These are phyloP conservation scores for Pyricularia sp. DNA, from an alignment of 2,329 filamentous ascomycete genomes.

Conservation along the genomic window DNA sequence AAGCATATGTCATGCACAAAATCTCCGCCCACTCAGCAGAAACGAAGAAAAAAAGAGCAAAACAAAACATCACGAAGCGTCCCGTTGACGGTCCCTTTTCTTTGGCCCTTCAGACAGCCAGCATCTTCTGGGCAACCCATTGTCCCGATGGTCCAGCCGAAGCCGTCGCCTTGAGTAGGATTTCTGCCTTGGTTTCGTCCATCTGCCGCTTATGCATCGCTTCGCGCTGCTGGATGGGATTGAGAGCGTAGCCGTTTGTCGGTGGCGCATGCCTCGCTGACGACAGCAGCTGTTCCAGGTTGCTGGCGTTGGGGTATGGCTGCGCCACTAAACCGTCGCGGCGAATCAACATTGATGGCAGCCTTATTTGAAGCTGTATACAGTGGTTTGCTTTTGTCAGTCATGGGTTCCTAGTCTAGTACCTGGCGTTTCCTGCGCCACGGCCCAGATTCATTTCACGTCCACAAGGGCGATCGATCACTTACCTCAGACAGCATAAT, in stretches of 20 bases:
- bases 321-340: slow-evolving; percentile 35
- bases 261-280: slow-evolving; percentile 20
- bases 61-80: neutral
- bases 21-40: neutral
- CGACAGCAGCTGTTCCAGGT: neutral
- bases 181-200: slow-evolving; percentile 28
- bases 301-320: slow-evolving; percentile 22
- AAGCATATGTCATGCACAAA: neutral
- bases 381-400: neutral
- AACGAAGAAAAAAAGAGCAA: no score
- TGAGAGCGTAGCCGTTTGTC: slow-evolving; percentile 22
- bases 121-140: slow-evolving; percentile 24
- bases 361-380: slow-evolving; percentile 38
- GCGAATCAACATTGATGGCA: slow-evolving; percentile 50
- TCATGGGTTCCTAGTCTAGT: neutral
- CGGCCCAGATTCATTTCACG: neutral
- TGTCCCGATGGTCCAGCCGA: slow-evolving; percentile 21
- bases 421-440: neutral
- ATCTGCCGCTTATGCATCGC: slow-evolving; percentile 31
- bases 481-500: slow-evolving; percentile 40
- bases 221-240: slow-evolving; percentile 34
- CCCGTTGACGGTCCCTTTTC: no score
- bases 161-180: slow-evolving; percentile 26
- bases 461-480: neutral
- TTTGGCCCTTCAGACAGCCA: slow-evolving; percentile 15